Percentiles rank a stretch among this genome's conserved stretches.
Conservation (phyloP, 495 filamentous ascomycete genomes). For the Stereocaulon alpinum region DNA sequence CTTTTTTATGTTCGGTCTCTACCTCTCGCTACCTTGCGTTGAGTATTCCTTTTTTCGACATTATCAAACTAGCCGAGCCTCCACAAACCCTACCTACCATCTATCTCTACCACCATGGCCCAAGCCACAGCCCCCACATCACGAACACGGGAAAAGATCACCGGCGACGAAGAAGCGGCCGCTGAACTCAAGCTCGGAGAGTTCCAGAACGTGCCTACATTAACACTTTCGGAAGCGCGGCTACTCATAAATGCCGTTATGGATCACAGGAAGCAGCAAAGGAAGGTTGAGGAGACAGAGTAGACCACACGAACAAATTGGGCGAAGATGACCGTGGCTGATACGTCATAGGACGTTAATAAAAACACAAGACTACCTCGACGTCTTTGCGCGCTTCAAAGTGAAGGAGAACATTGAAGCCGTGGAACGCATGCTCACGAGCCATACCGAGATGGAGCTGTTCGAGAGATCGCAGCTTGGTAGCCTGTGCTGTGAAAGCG, state of each 20-base stretch:
- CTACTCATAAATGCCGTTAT: constrained; percentile 82
- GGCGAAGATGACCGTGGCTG: not conserved
- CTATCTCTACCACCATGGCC: not conserved
- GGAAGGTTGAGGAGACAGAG: constrained; percentile 45
- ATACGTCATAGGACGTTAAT: constrained; percentile 44
- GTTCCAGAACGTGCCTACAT: constrained; percentile 75
- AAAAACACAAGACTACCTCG: constrained; percentile 83
- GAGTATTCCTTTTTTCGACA: too few relatives aligned
- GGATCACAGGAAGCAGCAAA: constrained; percentile 54
- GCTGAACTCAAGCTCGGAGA: constrained; percentile 78
- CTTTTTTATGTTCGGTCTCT: too few relatives aligned
- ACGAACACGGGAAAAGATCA: constrained; percentile 58
- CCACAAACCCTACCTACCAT: not conserved
- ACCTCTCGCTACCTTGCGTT: too few relatives aligned
- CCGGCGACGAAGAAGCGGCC: constrained; percentile 81
- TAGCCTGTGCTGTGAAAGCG: constrained; percentile 85
- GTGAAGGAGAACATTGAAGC: constrained; percentile 87
- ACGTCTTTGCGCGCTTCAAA: constrained; percentile 90
- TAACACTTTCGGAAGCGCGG: constrained; percentile 84
- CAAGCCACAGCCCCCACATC: constrained; percentile 42
- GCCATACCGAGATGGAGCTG: constrained; percentile 67
- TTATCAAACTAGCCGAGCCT: too few relatives aligned
- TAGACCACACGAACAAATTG: constrained; percentile 16
- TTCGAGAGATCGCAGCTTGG: constrained; percentile 92
- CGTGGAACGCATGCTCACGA: constrained; percentile 70